These are phyloP conservation scores for Stropharia rugosoannulata DNA, from an alignment of 768 basidiomycete species.

Conservation along the genomic window DNA sequence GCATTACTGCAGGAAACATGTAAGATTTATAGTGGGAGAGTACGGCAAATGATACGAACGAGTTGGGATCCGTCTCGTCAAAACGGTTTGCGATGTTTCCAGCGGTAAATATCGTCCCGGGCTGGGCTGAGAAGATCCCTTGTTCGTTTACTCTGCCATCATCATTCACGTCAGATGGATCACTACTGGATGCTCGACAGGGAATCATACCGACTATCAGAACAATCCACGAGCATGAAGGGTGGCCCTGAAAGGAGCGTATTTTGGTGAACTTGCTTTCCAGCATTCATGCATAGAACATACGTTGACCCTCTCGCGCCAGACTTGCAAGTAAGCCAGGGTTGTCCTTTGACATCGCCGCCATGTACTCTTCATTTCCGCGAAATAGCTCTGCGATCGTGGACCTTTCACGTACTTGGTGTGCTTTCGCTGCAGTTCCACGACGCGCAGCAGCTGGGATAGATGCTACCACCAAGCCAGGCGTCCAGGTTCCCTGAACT, in stretches of 20 bases:
- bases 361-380: constrained; percentile 22
- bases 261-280: neutral
- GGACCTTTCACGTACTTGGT: neutral
- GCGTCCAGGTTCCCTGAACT: neutral
- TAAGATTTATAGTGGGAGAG: neutral
- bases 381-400: constrained; percentile 17
- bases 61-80: constrained; percentile 26
- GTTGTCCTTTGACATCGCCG: constrained; percentile 17
- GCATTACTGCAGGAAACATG: constrained; percentile 18
- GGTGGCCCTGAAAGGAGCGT: constrained; percentile 22
- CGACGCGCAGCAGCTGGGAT: neutral
- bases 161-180: neutral
- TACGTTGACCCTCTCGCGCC: constrained; percentile 21
- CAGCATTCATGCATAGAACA: neutral
- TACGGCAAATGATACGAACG: constrained; percentile 17
- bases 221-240: constrained; percentile 32
- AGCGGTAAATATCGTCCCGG: constrained; percentile 31
- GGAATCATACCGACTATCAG: constrained; percentile 23
- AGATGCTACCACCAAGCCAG: neutral
- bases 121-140: constrained; percentile 27
- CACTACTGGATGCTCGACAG: neutral
- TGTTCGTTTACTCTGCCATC: constrained; percentile 26
- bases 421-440: neutral
- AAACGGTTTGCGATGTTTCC: constrained; percentile 32
- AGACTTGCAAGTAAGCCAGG: constrained; percentile 18